A percentile compares a stretch with the other conserved stretches of the same genome.
phyloP scores from a whole-genome alignment of 257 asterid species.

The Dorcoceras hygrometricum region DNA sequence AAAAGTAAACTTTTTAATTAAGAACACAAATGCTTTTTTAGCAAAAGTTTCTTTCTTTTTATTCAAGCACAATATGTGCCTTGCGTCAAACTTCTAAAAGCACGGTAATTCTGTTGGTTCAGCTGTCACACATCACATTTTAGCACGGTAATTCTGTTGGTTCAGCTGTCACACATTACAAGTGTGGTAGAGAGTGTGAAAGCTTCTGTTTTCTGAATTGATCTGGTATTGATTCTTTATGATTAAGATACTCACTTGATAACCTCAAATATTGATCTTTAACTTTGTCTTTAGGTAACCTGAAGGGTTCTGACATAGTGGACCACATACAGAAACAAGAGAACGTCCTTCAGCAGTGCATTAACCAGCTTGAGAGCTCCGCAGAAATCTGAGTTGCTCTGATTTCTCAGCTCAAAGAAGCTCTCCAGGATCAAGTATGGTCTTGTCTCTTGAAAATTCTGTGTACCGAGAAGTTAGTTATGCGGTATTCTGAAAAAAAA shows the following conservation, averaged over 20 bases:
- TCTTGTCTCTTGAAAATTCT: constrained; percentile 6
- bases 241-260: background rate
- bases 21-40: background rate
- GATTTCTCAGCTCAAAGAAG: constrained; percentile 72
- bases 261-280: constrained; percentile 22
- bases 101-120: background rate
- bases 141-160: too few species aligned
- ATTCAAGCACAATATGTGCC: background rate
- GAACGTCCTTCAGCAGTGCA: constrained; percentile 52
- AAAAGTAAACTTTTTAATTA: background rate
- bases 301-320: constrained; percentile 48
- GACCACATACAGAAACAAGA: constrained; percentile 76
- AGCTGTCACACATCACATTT: too few species aligned
- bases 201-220: background rate
- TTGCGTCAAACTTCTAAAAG: background rate
- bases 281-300: constrained; percentile 50
- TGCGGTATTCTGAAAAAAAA: constrained; percentile 22
- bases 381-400: constrained; percentile 62
- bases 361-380: constrained; percentile 66
- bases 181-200: background rate
- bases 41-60: background rate
- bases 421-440: constrained; percentile 82
- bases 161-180: too few species aligned
- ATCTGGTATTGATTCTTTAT: too few species aligned
- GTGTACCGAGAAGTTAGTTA: constrained; percentile 17